phyloP scores from a whole-genome alignment of 305 asterid species.

The Fraxinus sp. region DNA sequence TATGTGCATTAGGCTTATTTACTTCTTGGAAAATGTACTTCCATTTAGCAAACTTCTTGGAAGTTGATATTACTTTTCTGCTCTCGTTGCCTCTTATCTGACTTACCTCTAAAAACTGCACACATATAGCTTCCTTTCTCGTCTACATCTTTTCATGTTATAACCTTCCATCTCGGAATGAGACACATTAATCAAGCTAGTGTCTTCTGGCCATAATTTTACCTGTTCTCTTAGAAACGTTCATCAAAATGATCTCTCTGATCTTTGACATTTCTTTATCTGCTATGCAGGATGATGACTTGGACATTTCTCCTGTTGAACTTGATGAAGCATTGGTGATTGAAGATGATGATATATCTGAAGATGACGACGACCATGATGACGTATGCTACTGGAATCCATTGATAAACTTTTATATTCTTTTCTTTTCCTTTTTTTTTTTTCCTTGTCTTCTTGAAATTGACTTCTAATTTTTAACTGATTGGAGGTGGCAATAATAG shows the following conservation, averaged over 20 bases:
- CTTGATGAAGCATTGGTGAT: constrained; percentile 91
- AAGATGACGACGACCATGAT: constrained; percentile 74
- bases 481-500: neutral
- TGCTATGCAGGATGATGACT: constrained; percentile 77
- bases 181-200: neutral
- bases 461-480: neutral
- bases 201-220: neutral
- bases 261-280: neutral
- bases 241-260: too few species aligned
- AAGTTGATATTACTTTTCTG: neutral
- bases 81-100: neutral
- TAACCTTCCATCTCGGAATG: neutral
- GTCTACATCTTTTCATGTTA: neutral
- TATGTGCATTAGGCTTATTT: neutral
- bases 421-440: too few species aligned
- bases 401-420: constrained; percentile 3
- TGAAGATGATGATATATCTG: constrained; percentile 94
- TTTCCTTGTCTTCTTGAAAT: too few species aligned
- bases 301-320: constrained; percentile 81
- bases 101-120: neutral
- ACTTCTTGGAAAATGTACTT: neutral
- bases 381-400: constrained; percentile 51
- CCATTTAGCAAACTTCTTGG: neutral
- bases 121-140: neutral
- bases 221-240: neutral